Conservation (phyloP, 768 basidiomycete species). For the Boletellus ananiceps region DNA sequence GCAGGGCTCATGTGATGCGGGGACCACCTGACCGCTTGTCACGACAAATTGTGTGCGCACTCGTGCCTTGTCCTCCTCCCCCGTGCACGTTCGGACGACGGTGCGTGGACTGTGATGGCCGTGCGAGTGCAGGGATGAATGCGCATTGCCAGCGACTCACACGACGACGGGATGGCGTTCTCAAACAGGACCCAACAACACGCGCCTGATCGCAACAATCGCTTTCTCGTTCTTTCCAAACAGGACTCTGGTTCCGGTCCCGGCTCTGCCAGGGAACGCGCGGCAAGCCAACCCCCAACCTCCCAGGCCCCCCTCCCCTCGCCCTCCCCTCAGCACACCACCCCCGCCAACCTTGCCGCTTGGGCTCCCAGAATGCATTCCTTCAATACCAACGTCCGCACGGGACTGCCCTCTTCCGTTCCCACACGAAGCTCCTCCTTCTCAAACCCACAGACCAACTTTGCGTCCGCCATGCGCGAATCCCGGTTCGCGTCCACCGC, state of each 20-base stretch:
- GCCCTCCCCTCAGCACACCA: background rate
- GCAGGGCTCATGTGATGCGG: too few species aligned
- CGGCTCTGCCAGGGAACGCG: constrained; percentile 53
- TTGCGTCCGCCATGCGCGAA: constrained; percentile 64
- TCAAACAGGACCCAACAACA: constrained; percentile 30
- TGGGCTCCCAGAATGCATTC: constrained; percentile 45
- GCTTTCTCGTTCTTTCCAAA: constrained; percentile 45
- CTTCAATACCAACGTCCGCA: constrained; percentile 37
- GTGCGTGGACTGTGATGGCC: too few species aligned
- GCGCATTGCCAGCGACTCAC: too few species aligned
- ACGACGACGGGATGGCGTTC: constrained; percentile 3
- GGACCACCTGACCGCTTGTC: too few species aligned
- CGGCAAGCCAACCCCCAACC: constrained; percentile 57
- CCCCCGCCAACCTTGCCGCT: constrained; percentile 13
- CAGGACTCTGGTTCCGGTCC: too few species aligned
- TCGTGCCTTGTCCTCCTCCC: too few species aligned
- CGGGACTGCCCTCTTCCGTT: constrained; percentile 43
- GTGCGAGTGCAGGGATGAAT: too few species aligned
- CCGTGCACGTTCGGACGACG: too few species aligned
- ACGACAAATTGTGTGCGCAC: too few species aligned
- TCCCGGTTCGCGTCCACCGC: constrained; percentile 69
- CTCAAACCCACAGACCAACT: constrained; percentile 52
- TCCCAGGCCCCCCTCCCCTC: constrained; percentile 4
- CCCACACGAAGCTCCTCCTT: constrained; percentile 69
- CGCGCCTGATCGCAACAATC: constrained; percentile 48